phyloP scores from a whole-genome alignment of 495 filamentous ascomycete species.

The Daldinia loculata region DNA sequence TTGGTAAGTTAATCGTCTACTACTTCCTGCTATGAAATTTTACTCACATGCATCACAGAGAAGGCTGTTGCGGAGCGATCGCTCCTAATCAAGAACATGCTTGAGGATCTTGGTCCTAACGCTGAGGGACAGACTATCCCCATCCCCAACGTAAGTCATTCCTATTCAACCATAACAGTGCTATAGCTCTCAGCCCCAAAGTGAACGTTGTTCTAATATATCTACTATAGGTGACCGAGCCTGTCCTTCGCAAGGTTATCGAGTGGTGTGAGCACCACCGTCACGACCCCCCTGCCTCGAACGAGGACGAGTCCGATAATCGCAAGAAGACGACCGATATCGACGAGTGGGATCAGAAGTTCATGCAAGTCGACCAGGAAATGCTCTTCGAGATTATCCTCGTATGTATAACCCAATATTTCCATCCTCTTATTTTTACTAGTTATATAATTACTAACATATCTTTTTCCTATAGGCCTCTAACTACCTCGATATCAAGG shows the following conservation, averaged over 20 bases:
- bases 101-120: slow-evolving; percentile 85
- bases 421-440: neutral
- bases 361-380: slow-evolving; percentile 99
- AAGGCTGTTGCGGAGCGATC: slow-evolving; percentile 89
- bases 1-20: slow-evolving; percentile 41
- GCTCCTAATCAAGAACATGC: slow-evolving; percentile 95
- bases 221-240: slow-evolving; percentile 79
- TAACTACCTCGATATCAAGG: slow-evolving; percentile 85
- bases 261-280: slow-evolving; percentile 98
- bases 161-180: slow-evolving; percentile 5
- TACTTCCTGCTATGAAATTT: neutral
- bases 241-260: slow-evolving; percentile 92
- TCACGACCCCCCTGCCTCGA: slow-evolving; percentile 76
- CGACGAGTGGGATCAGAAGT: slow-evolving; percentile 99
- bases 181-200: neutral
- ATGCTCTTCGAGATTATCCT: slow-evolving; percentile 99
- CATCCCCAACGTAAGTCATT: slow-evolving; percentile 81
- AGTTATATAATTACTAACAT: slow-evolving; percentile 23
- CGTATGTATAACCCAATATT: slow-evolving; percentile 63
- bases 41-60: slow-evolving; percentile 60
- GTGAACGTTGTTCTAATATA: neutral
- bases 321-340: slow-evolving; percentile 99
- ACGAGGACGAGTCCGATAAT: slow-evolving; percentile 89
- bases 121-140: slow-evolving; percentile 74
- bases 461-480: slow-evolving; percentile 60